Conservation (phyloP, 2,329 filamentous ascomycete genomes). For the Pestalotiopsis sp. region DNA sequence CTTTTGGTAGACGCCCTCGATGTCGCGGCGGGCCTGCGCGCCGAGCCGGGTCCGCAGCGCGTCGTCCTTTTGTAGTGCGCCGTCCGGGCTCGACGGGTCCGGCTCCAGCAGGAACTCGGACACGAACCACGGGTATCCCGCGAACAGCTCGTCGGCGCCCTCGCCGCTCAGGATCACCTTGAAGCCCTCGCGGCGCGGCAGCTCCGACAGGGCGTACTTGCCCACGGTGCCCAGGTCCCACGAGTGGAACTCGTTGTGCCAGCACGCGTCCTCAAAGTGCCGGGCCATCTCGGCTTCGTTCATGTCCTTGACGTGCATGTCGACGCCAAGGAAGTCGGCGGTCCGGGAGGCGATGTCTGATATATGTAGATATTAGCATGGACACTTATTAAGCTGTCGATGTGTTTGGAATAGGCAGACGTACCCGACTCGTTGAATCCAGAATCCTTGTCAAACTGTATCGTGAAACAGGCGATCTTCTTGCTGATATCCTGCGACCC, state of each 20-base stretch:
- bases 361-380: no score
- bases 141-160: slow-evolving; percentile 22
- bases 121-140: slow-evolving; percentile 21
- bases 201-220: slow-evolving; percentile 45
- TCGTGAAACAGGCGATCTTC: slow-evolving; percentile 45
- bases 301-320: slow-evolving; percentile 39
- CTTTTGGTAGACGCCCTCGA: background rate
- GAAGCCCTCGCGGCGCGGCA: slow-evolving; percentile 43
- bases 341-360: slow-evolving; percentile 34
- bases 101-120: slow-evolving; percentile 18
- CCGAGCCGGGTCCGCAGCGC: slow-evolving; percentile 12
- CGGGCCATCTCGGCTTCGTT: slow-evolving; percentile 41
- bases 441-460: slow-evolving; percentile 52
- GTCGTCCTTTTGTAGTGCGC: slow-evolving; percentile 11
- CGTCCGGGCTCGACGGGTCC: slow-evolving; percentile 15
- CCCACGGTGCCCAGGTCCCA: slow-evolving; percentile 50
- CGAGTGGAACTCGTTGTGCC: slow-evolving; percentile 38
- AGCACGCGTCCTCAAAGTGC: slow-evolving; percentile 47
- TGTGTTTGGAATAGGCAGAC: background rate
- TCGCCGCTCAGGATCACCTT: slow-evolving; percentile 28
- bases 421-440: slow-evolving; percentile 50
- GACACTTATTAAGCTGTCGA: background rate
- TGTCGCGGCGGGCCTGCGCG: background rate
- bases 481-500: slow-evolving; percentile 40
- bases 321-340: slow-evolving; percentile 44